A percentile compares a stretch with the other conserved stretches of the same genome.
phyloP scores from a whole-genome alignment of 177 flowering plant species.

The Vitis hybrid region DNA sequence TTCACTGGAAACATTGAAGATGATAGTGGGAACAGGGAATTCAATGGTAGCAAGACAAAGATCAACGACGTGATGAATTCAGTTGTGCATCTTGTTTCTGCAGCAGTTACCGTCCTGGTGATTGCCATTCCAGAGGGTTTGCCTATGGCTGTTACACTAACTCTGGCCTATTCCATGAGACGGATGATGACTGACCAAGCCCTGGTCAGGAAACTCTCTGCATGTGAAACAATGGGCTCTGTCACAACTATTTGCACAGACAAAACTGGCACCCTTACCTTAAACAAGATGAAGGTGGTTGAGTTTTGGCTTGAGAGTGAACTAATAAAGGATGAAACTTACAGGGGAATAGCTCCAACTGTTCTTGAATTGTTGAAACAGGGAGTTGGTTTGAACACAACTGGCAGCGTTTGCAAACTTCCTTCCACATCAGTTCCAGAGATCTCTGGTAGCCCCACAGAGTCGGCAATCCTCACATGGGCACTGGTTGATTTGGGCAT shows the following conservation, averaged over 20 bases:
- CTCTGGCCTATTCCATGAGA: conserved; percentile 43
- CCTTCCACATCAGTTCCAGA: conserved; percentile 6
- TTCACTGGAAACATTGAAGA: conserved; percentile 34
- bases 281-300: conserved; percentile 37
- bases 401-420: conserved; percentile 12
- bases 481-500: conserved; percentile 22
- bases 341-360: not conserved
- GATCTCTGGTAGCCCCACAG: conserved; percentile 30
- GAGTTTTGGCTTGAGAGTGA: conserved; percentile 32
- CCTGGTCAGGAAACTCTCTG: conserved; percentile 39
- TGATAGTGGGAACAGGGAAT: conserved; percentile 22
- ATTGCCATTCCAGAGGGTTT: conserved; percentile 46
- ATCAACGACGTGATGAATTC: conserved; percentile 23
- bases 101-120: conserved; percentile 36
- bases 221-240: conserved; percentile 50
- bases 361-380: conserved; percentile 6
- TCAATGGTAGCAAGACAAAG: conserved; percentile 18
- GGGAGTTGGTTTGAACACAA: conserved; percentile 17
- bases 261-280: conserved; percentile 43
- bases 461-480: conserved; percentile 36
- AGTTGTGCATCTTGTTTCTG: conserved; percentile 23
- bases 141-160: conserved; percentile 41
- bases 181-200: conserved; percentile 42
- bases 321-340: conserved; percentile 1
- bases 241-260: conserved; percentile 43